phyloP scores from a whole-genome alignment of 208 protist species.

The Trypanosoma theileri region DNA sequence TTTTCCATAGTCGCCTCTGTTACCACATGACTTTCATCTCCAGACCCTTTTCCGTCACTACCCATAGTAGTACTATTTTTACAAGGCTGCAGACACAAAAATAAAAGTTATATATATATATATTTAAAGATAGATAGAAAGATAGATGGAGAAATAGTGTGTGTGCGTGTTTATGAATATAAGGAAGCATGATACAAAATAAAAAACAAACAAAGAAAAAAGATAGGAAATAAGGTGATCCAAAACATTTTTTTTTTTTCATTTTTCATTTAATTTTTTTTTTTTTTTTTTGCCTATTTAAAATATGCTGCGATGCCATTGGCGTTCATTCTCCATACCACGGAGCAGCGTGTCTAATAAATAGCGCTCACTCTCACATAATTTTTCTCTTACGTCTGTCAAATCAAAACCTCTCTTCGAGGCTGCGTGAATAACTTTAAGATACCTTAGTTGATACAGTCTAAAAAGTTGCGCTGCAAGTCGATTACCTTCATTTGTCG shows the following conservation, averaged over 20 bases:
- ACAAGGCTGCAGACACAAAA: background rate
- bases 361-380: slow-evolving; percentile 61
- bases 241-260: background rate
- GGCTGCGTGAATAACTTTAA: slow-evolving; percentile 64
- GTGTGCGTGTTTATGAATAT: too few relatives aligned
- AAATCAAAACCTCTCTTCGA: slow-evolving; percentile 75
- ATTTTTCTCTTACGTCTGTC: slow-evolving; percentile 63
- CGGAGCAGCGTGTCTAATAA: slow-evolving; percentile 54
- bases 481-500: slow-evolving; percentile 59
- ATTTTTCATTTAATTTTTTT: slow-evolving; percentile 9
- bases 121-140: background rate
- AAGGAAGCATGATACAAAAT: too few relatives aligned
- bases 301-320: slow-evolving; percentile 39
- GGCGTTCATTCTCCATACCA: slow-evolving; percentile 42
- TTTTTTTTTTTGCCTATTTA: slow-evolving; percentile 13
- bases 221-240: background rate
- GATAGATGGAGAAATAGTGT: too few relatives aligned
- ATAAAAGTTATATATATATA: slow-evolving; percentile 6
- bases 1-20: slow-evolving; percentile 15
- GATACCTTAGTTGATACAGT: slow-evolving; percentile 74
- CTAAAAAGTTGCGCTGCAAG: slow-evolving; percentile 71
- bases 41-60: slow-evolving; percentile 2
- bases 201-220: too few relatives aligned
- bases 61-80: slow-evolving; percentile 1
- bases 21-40: slow-evolving; percentile 15